These are phyloP conservation scores for Adansonia rubrostipa DNA, from an alignment of 441 rosid species.

Conservation along the genomic window DNA sequence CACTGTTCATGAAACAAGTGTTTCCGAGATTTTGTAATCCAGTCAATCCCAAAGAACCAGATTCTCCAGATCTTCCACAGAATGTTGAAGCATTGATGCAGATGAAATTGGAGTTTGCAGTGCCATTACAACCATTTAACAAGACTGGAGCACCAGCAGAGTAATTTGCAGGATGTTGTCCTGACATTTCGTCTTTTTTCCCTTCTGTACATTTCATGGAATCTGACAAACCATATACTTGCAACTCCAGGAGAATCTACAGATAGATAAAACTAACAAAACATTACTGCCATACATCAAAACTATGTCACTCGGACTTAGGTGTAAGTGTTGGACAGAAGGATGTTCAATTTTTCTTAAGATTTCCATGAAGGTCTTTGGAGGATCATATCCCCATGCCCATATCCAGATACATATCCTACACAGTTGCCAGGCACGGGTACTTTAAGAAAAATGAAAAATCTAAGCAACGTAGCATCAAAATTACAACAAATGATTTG, in stretches of 20 bases:
- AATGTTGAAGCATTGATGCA: slow-evolving; percentile 43
- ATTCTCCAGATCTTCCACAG: slow-evolving; percentile 63
- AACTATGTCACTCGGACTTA: background rate
- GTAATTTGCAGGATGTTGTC: slow-evolving; percentile 41
- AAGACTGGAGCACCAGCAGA: slow-evolving; percentile 31
- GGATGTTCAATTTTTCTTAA: no score
- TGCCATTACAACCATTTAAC: slow-evolving; percentile 54
- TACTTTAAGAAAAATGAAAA: no score
- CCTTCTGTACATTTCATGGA: slow-evolving; percentile 64
- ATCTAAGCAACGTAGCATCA: background rate
- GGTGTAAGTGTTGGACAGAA: no score
- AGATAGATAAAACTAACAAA: slow-evolving; percentile 33
- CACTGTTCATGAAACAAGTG: slow-evolving; percentile 84
- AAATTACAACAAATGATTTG: slow-evolving; percentile 16
- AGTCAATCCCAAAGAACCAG: slow-evolving; percentile 74
- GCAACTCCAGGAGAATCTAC: slow-evolving; percentile 71
- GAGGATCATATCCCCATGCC: no score
- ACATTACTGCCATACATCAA: slow-evolving; percentile 27
- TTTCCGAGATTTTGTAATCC: slow-evolving; percentile 86
- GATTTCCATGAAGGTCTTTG: no score
- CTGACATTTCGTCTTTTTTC: slow-evolving; percentile 60
- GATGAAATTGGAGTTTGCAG: slow-evolving; percentile 45
- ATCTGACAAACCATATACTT: slow-evolving; percentile 82
- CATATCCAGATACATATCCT: no score
- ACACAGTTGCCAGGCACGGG: no score